Conservation (phyloP, 192 early-diverging fungal species). For the Coemansia sp. region DNA sequence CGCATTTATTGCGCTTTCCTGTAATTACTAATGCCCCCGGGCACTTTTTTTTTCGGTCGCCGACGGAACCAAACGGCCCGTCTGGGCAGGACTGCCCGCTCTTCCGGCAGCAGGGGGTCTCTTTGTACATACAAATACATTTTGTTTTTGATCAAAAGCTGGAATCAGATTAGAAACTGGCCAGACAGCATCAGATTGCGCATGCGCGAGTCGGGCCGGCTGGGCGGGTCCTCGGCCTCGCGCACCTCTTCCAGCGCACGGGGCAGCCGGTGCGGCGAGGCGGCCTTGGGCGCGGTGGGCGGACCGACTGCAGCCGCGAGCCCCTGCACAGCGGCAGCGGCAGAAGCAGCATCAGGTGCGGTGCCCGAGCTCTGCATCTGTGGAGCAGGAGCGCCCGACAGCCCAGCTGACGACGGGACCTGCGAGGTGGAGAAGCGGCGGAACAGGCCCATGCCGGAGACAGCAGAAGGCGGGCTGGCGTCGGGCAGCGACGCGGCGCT, state of each 20-base stretch:
- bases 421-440: constrained; percentile 37
- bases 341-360: neutral
- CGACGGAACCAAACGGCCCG: no score
- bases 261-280: constrained; percentile 17
- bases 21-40: no score
- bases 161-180: constrained; percentile 36
- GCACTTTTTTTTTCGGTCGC: no score
- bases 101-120: no score
- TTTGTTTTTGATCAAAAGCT: neutral
- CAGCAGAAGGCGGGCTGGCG: constrained; percentile 8
- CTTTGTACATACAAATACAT: no score
- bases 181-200: constrained; percentile 49
- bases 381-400: no score
- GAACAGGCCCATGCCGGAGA: constrained; percentile 43
- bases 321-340: constrained; percentile 3
- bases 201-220: constrained; percentile 49
- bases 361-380: neutral
- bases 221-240: constrained; percentile 25
- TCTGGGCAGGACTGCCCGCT: no score
- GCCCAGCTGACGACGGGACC: constrained; percentile 5
- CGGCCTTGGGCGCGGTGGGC: neutral
- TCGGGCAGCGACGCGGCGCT: constrained; percentile 19
- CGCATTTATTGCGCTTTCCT: no score
- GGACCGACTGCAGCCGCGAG: neutral
- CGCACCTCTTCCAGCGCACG: constrained; percentile 27